Evolutionary conservation across 257 asterid species (phyloP), one percentile per base, ranked within the genome.

Genomic region (Scutellaria baicalensis): DNA sequence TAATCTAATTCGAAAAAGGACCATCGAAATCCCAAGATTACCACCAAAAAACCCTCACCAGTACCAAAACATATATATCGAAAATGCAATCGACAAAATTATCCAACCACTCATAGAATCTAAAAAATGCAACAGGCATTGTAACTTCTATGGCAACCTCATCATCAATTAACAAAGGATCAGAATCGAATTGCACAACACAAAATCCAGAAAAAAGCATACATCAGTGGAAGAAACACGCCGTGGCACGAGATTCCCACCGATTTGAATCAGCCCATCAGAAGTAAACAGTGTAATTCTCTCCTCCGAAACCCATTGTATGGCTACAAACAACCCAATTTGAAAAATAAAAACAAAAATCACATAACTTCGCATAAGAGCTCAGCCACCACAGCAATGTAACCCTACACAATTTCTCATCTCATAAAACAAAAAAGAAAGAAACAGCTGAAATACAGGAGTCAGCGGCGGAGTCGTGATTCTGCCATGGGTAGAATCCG

Each of bases 191-290:
- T 39, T 6, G 42, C 1, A 1, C 8, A 65, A 43, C 13, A 17
- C 16, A 50, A 64, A 27, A 27, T 18, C 43, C 17, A 11, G 23
- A 20, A 12, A 49, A 49, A 66, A 66, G 57, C 96, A 64, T 84
- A 93, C 99, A 78, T 84, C 90, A 66, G 73, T 50, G 3, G 87
- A 70, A 75, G 91, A 64, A 56, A 82, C 77, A 42, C 87, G 90
- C 13, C 88, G 92, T 0, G 95, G 96, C 58, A 91, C 93, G 49
- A 94, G 86, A 74, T 85, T 86, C 63, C 99, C 97, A 14, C 98
- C 99, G 60, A 94, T 84, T 73, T 91, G 99, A 52, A 94, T 47
- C 75, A 94, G 80, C 66, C 99, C 99, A 71, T 94, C 97, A 9
- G 96, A 69, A 21, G 99, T 94, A 76, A 94, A 88, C 59, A 94